phyloP scores from a whole-genome alignment of 345 rosid genomes.

The Aquilaria yunnanensis region DNA sequence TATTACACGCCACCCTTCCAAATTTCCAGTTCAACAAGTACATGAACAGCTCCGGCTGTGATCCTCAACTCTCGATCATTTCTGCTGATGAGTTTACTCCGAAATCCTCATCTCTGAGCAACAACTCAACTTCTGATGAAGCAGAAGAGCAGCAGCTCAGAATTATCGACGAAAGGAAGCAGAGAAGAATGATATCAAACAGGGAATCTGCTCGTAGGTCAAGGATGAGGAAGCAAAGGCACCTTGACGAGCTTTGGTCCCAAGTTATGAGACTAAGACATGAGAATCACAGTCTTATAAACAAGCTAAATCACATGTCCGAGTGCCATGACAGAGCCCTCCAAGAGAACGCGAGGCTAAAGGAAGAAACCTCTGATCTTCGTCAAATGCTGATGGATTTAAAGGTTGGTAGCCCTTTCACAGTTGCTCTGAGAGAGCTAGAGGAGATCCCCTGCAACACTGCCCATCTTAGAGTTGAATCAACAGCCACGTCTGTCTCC shows the following conservation, averaged over 20 bases:
- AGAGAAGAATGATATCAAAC: constrained; percentile 90
- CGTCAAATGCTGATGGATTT: constrained; percentile 57
- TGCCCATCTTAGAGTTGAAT: constrained; percentile 37
- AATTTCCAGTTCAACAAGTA: constrained; percentile 40
- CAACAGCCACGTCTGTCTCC: constrained; percentile 24
- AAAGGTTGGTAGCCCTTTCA: constrained; percentile 40
- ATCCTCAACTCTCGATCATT: constrained; percentile 11
- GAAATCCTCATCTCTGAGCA: constrained; percentile 45
- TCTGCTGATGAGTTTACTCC: constrained; percentile 29
- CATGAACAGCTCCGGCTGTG: constrained; percentile 27
- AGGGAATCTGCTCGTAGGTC: constrained; percentile 97
- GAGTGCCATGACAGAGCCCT: constrained; percentile 54
- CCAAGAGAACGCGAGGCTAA: constrained; percentile 72
- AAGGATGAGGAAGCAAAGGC: constrained; percentile 92
- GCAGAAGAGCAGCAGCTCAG: constrained; percentile 56
- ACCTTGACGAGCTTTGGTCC: constrained; percentile 92
- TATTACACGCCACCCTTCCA: constrained; percentile 25
- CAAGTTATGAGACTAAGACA: constrained; percentile 68
- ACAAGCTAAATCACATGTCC: constrained; percentile 58
- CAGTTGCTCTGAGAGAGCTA: constrained; percentile 38
- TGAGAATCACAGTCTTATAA: constrained; percentile 64
- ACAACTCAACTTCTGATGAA: constrained; percentile 80
- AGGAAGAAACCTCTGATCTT: constrained; percentile 75
- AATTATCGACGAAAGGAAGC: constrained; percentile 81
- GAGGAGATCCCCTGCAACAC: constrained; percentile 47